Percentiles rank a stretch among this genome's conserved stretches.
Conservation (phyloP, 345 rosid genomes). For the Salix exigua region DNA sequence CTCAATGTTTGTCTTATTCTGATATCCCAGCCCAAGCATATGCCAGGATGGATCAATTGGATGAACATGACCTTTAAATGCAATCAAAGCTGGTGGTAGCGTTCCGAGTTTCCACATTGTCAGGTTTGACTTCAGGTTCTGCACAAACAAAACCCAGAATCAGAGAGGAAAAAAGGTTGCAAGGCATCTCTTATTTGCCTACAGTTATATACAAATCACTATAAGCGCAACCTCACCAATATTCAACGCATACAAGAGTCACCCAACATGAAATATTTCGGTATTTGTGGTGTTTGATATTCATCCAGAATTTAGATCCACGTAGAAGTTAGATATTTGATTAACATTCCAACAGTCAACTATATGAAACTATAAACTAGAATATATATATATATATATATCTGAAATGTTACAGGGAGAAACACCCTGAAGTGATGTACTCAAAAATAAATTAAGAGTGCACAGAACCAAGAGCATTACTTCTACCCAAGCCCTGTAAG, state of each 20-base stretch:
- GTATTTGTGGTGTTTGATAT: background rate
- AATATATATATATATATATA: background rate
- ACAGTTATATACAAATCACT: background rate
- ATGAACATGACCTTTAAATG: constrained; percentile 81
- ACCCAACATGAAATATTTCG: background rate
- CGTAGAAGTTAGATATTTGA: background rate
- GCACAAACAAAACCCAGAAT: constrained; percentile 17
- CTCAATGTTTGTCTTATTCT: constrained; percentile 62
- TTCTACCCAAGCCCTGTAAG: background rate
- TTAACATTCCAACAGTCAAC: background rate
- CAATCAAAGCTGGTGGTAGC: constrained; percentile 94
- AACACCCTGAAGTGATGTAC: background rate
- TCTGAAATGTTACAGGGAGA: background rate
- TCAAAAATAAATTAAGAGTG: background rate
- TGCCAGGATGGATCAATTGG: constrained; percentile 92
- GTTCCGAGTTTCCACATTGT: constrained; percentile 99
- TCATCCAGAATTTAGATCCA: background rate
- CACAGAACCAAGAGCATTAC: background rate
- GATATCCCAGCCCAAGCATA: constrained; percentile 97
- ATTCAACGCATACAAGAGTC: background rate
- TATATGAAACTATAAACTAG: background rate
- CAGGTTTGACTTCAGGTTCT: constrained; percentile 88
- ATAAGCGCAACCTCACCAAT: background rate
- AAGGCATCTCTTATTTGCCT: background rate
- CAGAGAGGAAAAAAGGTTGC: background rate